Conservation (phyloP, 192 early-diverging fungal genomes). For the Coemansia sp. region DNA sequence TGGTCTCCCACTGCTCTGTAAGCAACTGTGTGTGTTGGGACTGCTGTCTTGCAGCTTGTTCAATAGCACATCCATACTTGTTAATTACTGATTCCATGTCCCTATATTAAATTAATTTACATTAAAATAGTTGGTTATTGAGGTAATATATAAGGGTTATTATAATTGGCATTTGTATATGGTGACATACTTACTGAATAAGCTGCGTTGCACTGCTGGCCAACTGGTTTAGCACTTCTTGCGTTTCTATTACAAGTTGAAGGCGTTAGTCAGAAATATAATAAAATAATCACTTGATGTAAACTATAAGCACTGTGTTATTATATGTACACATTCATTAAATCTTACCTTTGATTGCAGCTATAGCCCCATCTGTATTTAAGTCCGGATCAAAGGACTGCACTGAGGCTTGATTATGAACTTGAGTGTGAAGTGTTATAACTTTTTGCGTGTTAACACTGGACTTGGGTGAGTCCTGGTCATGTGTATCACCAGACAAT, state of each 20-base stretch:
- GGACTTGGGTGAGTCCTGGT: not conserved
- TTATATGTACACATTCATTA: too few relatives aligned
- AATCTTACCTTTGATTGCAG: slow-evolving; percentile 19
- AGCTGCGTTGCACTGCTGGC: slow-evolving; percentile 11
- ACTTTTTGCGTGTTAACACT: not conserved
- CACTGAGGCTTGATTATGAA: not conserved
- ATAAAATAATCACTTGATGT: too few relatives aligned
- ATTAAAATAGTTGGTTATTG: not conserved
- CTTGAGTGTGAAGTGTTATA: not conserved
- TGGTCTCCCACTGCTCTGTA: slow-evolving; percentile 12
- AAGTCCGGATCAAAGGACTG: slow-evolving; percentile 24
- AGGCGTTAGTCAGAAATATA: not conserved
- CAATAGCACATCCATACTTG: slow-evolving; percentile 12
- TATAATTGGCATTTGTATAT: not conserved
- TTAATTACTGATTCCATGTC: slow-evolving; percentile 31
- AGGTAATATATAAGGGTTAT: not conserved
- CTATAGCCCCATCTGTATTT: slow-evolving; percentile 14
- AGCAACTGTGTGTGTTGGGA: not conserved
- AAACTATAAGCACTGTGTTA: too few relatives aligned
- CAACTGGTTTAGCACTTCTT: slow-evolving; percentile 3
- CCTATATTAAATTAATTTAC: slow-evolving; percentile 6
- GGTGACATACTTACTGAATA: slow-evolving; percentile 10
- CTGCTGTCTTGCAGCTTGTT: slow-evolving; percentile 5
- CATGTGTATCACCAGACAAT: slow-evolving; percentile 21
- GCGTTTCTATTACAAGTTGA: slow-evolving; percentile 7